Percentiles rank a stretch among this genome's conserved stretches.
These are phyloP conservation scores for Delitschia confertaspora DNA, from an alignment of 495 filamentous ascomycete species.

Conservation along the genomic window DNA sequence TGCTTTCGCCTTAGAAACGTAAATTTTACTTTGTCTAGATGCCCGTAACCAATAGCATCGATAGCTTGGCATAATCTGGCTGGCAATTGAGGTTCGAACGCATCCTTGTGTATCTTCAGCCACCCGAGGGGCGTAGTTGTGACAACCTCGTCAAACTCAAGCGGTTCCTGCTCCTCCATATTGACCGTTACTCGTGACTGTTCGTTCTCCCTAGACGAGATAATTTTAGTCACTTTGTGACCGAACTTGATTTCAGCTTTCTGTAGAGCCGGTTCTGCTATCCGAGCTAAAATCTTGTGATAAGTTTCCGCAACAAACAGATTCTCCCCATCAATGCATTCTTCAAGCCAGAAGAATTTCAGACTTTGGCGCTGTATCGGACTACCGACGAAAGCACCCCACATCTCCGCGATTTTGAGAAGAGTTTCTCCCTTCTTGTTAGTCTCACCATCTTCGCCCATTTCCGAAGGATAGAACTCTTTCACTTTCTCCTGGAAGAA, in stretches of 20 bases:
- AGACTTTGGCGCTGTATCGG: conserved; percentile 69
- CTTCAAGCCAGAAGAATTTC: conserved; percentile 91
- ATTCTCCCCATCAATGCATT: conserved; percentile 88
- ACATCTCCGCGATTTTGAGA: conserved; percentile 60
- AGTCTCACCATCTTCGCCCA: conserved; percentile 42
- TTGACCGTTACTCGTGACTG: conserved; percentile 35
- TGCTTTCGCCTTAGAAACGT: conserved; percentile 1
- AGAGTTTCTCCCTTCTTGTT: conserved; percentile 44
- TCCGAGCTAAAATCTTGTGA: conserved; percentile 57
- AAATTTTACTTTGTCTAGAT: conserved; percentile 65
- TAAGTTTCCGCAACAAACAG: conserved; percentile 85
- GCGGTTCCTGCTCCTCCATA: conserved; percentile 43
- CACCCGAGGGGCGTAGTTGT: conserved; percentile 81
- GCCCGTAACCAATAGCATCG: conserved; percentile 70
- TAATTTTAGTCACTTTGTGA: conserved; percentile 49
- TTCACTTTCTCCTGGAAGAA: conserved; percentile 57
- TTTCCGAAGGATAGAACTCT: conserved; percentile 36
- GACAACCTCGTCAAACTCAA: conserved; percentile 75
- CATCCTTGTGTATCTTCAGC: conserved; percentile 64
- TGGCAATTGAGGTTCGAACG: conserved; percentile 66
- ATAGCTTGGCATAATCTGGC: conserved; percentile 61
- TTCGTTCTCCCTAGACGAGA: conserved; percentile 31
- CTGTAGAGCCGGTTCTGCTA: conserved; percentile 55
- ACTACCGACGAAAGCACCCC: conserved; percentile 85
- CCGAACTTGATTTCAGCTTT: conserved; percentile 54